These are phyloP conservation scores for Corylus avellana DNA, from an alignment of 306 rosid genomes.

Conservation along the genomic window DNA sequence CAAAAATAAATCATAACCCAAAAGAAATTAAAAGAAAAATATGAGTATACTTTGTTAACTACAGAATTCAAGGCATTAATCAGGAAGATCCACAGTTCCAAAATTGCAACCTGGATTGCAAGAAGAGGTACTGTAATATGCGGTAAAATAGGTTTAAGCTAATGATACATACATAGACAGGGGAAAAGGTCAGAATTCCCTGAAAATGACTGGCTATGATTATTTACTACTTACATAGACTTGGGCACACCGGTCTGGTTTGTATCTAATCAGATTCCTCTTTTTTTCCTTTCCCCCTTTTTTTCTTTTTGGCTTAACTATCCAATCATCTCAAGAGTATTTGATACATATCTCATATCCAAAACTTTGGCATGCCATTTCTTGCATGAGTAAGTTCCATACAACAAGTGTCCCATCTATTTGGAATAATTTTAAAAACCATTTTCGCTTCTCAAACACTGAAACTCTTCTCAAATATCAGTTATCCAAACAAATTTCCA, in stretches of 20 bases:
- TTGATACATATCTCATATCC: background rate
- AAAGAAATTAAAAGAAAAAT: slow-evolving; percentile 2
- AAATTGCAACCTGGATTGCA: background rate
- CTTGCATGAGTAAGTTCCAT: background rate
- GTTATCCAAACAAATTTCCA: too few species aligned
- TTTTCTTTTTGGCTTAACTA: background rate
- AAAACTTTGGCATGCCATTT: background rate
- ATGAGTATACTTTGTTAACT: background rate
- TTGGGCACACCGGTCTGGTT: background rate
- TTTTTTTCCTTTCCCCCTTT: background rate
- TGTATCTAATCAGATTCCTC: background rate
- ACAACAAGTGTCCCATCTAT: background rate
- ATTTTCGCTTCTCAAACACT: too few species aligned
- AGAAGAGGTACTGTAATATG: background rate
- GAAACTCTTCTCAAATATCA: too few species aligned
- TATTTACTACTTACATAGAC: background rate
- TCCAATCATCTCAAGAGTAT: background rate
- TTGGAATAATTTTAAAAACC: too few species aligned
- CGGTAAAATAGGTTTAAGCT: background rate
- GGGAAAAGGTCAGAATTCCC: background rate
- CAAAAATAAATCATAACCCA: background rate
- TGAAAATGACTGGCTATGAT: background rate
- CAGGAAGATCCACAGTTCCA: background rate
- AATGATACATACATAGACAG: background rate
- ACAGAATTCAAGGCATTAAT: background rate